Percentiles rank a stretch among this genome's conserved stretches.
phyloP scores from a whole-genome alignment of 768 basidiomycete species.

The Lactarius deliciosus region DNA sequence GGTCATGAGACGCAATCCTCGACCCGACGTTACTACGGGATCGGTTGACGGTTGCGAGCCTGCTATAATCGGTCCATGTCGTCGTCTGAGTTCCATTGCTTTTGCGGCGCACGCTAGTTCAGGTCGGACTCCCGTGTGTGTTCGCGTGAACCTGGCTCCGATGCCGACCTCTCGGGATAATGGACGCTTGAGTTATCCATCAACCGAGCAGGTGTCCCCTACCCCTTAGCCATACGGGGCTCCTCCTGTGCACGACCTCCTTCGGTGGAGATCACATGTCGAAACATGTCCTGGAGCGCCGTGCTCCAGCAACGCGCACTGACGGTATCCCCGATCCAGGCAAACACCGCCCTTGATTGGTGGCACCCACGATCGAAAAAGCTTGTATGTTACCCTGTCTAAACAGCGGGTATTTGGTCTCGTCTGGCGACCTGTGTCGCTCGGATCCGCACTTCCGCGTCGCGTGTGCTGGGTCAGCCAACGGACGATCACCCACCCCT shows the following conservation, averaged over 20 bases:
- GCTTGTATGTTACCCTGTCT: not conserved
- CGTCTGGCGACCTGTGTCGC: too few relatives aligned
- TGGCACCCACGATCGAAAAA: not conserved
- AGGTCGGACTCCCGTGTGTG: constrained; percentile 1
- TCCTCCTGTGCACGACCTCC: not conserved
- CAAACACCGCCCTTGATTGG: not conserved
- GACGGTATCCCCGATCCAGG: constrained; percentile 1
- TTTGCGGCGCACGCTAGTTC: not conserved
- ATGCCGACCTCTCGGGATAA: not conserved
- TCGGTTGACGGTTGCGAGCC: not conserved
- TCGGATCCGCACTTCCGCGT: not conserved
- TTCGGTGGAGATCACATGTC: constrained; percentile 16
- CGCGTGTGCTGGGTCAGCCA: not conserved
- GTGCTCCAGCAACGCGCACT: constrained; percentile 13
- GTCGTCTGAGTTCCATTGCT: not conserved
- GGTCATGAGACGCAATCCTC: not conserved
- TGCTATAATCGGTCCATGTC: not conserved
- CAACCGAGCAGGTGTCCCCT: not conserved
- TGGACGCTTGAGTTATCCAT: constrained; percentile 1
- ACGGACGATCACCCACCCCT: not conserved
- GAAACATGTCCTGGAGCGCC: constrained; percentile 1
- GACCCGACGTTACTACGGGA: not conserved
- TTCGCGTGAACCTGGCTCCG: constrained; percentile 1
- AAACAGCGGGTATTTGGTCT: not conserved
- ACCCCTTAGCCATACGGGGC: not conserved